These are phyloP conservation scores for Talaromyces nanjingensis DNA, from an alignment of 495 filamentous ascomycete species.

Conservation along the genomic window DNA sequence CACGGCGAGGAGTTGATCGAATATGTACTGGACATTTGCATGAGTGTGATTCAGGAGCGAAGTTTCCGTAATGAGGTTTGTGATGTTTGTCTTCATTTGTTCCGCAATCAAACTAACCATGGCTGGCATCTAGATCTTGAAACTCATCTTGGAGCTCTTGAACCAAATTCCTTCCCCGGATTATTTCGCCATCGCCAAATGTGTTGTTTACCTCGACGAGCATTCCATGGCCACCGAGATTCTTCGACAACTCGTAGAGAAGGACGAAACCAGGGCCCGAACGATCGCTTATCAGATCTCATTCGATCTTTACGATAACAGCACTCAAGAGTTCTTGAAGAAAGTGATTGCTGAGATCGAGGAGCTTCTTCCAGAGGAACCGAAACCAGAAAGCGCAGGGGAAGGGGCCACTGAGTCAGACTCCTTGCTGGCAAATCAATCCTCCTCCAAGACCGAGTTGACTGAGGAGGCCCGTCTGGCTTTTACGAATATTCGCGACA, in stretches of 20 bases:
- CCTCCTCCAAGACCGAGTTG: slow-evolving; percentile 25
- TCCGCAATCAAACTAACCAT: neutral
- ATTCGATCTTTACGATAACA: slow-evolving; percentile 96
- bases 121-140: slow-evolving; percentile 59
- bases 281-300: slow-evolving; percentile 95
- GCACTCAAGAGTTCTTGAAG: slow-evolving; percentile 90
- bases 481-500: slow-evolving; percentile 74
- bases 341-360: slow-evolving; percentile 82
- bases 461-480: slow-evolving; percentile 46
- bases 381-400: slow-evolving; percentile 28
- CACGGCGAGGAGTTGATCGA: slow-evolving; percentile 91
- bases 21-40: slow-evolving; percentile 91
- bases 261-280: slow-evolving; percentile 66
- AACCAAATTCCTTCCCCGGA: slow-evolving; percentile 86
- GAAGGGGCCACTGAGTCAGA: slow-evolving; percentile 50
- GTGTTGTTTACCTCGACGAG: slow-evolving; percentile 92
- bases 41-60: slow-evolving; percentile 95
- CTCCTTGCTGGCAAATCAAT: slow-evolving; percentile 41
- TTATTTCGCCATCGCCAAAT: slow-evolving; percentile 97
- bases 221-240: slow-evolving; percentile 87
- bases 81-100: neutral
- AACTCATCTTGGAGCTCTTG: slow-evolving; percentile 79
- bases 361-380: slow-evolving; percentile 42
- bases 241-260: slow-evolving; percentile 71
- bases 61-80: slow-evolving; percentile 70